Base-by-base conservation (phyloP, 768 basidiomycete genomes). In the Leccinellum rugosiceps region DNA sequence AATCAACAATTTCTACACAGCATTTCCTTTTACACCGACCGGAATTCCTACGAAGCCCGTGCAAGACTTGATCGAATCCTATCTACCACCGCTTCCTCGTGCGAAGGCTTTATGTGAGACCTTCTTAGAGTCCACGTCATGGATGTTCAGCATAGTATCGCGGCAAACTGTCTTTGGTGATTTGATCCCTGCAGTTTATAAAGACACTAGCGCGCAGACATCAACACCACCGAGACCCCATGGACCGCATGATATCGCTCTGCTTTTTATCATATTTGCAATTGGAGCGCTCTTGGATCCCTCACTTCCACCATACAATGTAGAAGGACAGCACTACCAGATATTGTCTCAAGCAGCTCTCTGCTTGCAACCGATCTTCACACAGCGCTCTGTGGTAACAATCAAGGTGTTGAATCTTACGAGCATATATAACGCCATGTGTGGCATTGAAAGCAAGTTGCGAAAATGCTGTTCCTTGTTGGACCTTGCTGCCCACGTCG, bases 351-450 rank as follows among this genome's bases (percentile, higher is more conserved):
- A 74, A 57, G 79, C 80, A 14, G 75, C 81, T 4, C 50, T 81
- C 26, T 72, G 75, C 17, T 70, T 82, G 19, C 80, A 81, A 56
- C 71, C 78, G 6, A 70, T 81, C 10, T 57, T 82, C 31, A 69
- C 66, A 26, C 68, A 78, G 35, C 73, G 76, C 46, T 82, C 81
- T 10, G 61, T 81, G 31, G 75, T 77, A 28, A 81, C 80, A 14
- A 67, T 80, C 58, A 80, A 82, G 68, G 75, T 75, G 48, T 58
- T 82, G 30, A 78, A 81, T 67, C 71, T 82, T 30, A 81, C 81
- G 78, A 81, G 80, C 57, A 73, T 81, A 34, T 82, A 80, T 68
- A 78, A 80, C 58, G 80, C 80, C 46, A 75, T 82, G 74, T 80
- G 80, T 61, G 80, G 80, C 28, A 76, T 80, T 60, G 80, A 82